Percentiles rank a stretch among this genome's conserved stretches.
Evolutionary conservation across 768 basidiomycete species (phyloP).

Genomic region (Flagelloscypha sp.): DNA sequence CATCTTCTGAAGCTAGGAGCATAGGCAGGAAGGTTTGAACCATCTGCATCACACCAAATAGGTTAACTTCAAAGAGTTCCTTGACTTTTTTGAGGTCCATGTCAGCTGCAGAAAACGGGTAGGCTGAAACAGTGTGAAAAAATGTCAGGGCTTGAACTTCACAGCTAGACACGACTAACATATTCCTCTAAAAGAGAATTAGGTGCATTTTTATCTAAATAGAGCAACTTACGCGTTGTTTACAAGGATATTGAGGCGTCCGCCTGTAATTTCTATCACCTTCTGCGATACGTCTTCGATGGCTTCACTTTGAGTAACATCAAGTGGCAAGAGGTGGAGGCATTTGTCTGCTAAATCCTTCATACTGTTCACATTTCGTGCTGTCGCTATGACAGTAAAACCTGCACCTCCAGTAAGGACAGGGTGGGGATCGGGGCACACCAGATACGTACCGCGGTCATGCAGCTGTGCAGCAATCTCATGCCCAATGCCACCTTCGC

Average conservation of each 20-base stretch:
- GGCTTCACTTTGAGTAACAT: constrained; percentile 16
- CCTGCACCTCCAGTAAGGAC: constrained; percentile 7
- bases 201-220: neutral
- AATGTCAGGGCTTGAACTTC: neutral
- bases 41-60: constrained; percentile 25
- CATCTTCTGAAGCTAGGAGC: constrained; percentile 18
- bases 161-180: neutral
- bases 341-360: constrained; percentile 11
- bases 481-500: constrained; percentile 15
- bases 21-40: constrained; percentile 22
- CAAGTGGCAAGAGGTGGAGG: constrained; percentile 17
- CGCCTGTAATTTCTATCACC: constrained; percentile 15
- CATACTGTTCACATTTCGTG: constrained; percentile 15
- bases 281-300: constrained; percentile 9
- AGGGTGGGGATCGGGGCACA: neutral
- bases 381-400: constrained; percentile 21
- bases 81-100: constrained; percentile 14
- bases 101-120: constrained; percentile 18
- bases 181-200: neutral
- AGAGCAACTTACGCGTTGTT: constrained; percentile 12
- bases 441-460: constrained; percentile 4
- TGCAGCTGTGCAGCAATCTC: constrained; percentile 16
- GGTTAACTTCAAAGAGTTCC: constrained; percentile 22
- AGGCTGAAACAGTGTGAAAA: constrained; percentile 8
- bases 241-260: constrained; percentile 21